Evolutionary conservation across 2,329 filamentous ascomycete genomes (phyloP).

Genomic region (Calonectria crousiana): DNA sequence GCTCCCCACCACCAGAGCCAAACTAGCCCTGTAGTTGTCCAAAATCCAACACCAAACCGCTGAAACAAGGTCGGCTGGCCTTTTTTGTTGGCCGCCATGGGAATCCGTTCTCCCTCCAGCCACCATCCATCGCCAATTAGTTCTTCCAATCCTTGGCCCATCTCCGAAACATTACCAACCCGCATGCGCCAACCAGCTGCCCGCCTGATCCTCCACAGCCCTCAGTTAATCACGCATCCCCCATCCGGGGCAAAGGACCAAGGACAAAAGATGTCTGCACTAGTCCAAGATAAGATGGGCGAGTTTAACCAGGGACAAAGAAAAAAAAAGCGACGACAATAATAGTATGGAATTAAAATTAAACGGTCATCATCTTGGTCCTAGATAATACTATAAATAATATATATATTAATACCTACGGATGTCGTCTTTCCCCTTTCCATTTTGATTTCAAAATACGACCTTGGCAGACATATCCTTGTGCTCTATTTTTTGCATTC

Average conservation of each 20-base stretch:
- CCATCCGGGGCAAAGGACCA: neutral
- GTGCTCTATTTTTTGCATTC: neutral
- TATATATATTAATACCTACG: neutral
- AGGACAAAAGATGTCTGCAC: neutral
- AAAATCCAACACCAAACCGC: neutral
- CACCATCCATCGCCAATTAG: neutral
- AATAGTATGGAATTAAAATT: neutral
- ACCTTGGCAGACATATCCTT: neutral
- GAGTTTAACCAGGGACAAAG: neutral
- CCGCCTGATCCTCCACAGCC: neutral
- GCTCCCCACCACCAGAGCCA: neutral
- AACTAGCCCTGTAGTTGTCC: neutral
- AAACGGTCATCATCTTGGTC: neutral
- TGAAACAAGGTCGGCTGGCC: neutral
- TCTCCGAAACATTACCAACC: constrained; percentile 15
- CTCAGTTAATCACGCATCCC: constrained; percentile 13
- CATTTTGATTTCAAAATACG: neutral
- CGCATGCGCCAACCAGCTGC: constrained; percentile 14
- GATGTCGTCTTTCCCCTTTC: neutral
- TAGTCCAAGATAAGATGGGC: neutral
- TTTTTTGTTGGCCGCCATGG: neutral
- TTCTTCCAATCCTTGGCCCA: neutral
- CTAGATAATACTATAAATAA: neutral
- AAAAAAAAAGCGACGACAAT: neutral
- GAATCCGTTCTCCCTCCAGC: neutral